Percentiles rank a stretch among this genome's conserved stretches.
phyloP scores from a whole-genome alignment of 768 basidiomycete species.

The Tremella yokohamensis region DNA sequence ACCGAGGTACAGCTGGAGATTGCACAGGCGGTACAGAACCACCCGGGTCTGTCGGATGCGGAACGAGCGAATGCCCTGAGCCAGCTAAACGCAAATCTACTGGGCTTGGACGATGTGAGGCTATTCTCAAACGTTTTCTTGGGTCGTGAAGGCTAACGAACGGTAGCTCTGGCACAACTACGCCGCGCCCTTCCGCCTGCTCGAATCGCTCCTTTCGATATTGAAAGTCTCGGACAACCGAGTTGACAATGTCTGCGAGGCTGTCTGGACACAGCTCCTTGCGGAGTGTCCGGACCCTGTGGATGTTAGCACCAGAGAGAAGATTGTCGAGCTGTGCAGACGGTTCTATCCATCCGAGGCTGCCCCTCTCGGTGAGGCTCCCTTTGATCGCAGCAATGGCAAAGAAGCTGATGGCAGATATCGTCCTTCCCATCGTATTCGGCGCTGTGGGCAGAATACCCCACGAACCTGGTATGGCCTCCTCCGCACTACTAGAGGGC shows the following conservation, averaged over 20 bases:
- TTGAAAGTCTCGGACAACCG: slow-evolving; percentile 90
- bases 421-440: slow-evolving; percentile 70
- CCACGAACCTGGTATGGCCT: slow-evolving; percentile 72
- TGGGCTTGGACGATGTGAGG: slow-evolving; percentile 75
- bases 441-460: slow-evolving; percentile 65
- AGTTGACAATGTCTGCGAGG: slow-evolving; percentile 72
- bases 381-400: neutral
- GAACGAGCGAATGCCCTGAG: slow-evolving; percentile 43
- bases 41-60: slow-evolving; percentile 39
- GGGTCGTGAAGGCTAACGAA: neutral
- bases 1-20: slow-evolving; percentile 95
- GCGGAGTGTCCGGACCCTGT: slow-evolving; percentile 52
- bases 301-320: slow-evolving; percentile 12
- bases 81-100: slow-evolving; percentile 53
- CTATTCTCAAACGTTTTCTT: too few species aligned
- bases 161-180: slow-evolving; percentile 73
- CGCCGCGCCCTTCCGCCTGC: slow-evolving; percentile 79
- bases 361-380: slow-evolving; percentile 32
- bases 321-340: slow-evolving; percentile 61
- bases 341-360: slow-evolving; percentile 75
- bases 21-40: slow-evolving; percentile 61
- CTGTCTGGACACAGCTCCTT: slow-evolving; percentile 86
- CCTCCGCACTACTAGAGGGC: slow-evolving; percentile 72
- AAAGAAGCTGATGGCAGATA: slow-evolving; percentile 56
- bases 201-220: slow-evolving; percentile 79